These are phyloP conservation scores for Penicillium soppii DNA, from an alignment of 495 filamentous ascomycete genomes.

Conservation along the genomic window DNA sequence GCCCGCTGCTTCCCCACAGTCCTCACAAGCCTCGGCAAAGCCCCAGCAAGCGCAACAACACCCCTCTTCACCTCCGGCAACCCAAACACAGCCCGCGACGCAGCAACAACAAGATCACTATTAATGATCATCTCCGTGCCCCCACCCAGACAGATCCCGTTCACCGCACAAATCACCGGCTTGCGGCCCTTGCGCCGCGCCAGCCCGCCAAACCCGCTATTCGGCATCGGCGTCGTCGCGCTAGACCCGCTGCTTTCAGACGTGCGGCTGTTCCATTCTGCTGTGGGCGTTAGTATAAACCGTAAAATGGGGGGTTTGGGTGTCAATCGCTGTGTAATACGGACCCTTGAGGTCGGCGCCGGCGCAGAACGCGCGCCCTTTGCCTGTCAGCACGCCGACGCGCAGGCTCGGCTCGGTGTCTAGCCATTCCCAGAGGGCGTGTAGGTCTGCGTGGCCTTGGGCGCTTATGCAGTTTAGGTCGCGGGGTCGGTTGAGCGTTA, in stretches of 20 bases:
- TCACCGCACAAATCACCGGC: slow-evolving; percentile 74
- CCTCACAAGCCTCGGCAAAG: slow-evolving; percentile 66
- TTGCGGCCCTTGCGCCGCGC: slow-evolving; percentile 49
- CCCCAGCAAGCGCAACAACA: slow-evolving; percentile 70
- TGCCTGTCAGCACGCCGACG: slow-evolving; percentile 56
- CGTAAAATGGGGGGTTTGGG: background rate
- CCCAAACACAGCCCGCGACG: slow-evolving; percentile 52
- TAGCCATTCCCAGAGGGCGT: slow-evolving; percentile 55
- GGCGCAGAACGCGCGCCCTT: slow-evolving; percentile 58
- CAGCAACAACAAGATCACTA: slow-evolving; percentile 66
- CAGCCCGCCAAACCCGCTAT: slow-evolving; percentile 40
- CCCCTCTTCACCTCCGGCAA: slow-evolving; percentile 73
- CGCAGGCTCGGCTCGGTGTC: slow-evolving; percentile 54
- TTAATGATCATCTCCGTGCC: slow-evolving; percentile 76
- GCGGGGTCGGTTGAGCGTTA: slow-evolving; percentile 47
- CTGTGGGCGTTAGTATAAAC: background rate
- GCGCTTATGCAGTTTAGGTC: slow-evolving; percentile 51
- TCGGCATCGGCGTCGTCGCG: slow-evolving; percentile 12
- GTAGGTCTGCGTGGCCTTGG: slow-evolving; percentile 52
- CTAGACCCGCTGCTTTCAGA: too few species aligned
- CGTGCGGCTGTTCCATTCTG: slow-evolving; percentile 41
- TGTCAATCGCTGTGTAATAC: background rate
- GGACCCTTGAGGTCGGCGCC: slow-evolving; percentile 58
- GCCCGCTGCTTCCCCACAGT: slow-evolving; percentile 69
- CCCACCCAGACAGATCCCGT: slow-evolving; percentile 72